Percentiles rank a stretch among this genome's conserved stretches.
Conservation (phyloP, 805 yeast genomes). For the Saturnispora silvae region DNA sequence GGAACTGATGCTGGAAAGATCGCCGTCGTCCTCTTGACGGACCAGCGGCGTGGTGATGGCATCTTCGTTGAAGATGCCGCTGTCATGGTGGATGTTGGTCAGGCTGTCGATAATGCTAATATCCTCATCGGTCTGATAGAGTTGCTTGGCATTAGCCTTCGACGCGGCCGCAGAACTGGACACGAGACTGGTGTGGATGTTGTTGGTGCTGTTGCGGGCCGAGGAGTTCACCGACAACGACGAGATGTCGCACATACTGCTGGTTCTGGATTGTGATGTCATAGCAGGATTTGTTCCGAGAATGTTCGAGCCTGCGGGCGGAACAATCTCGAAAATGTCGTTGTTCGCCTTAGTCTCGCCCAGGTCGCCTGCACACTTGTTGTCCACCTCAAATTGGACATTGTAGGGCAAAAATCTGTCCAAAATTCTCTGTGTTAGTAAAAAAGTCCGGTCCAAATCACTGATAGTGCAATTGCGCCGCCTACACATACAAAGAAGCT, state of each 20-base stretch:
- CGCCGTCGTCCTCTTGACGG: slow-evolving; percentile 12
- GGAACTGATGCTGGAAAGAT: slow-evolving; percentile 4
- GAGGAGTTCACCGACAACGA: neutral
- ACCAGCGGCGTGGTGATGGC: neutral
- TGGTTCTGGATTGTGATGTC: neutral
- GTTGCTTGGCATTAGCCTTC: neutral
- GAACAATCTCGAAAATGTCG: slow-evolving; percentile 22
- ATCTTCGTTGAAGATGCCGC: neutral
- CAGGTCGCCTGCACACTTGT: slow-evolving; percentile 8
- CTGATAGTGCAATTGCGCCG: neutral
- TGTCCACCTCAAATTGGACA: slow-evolving; percentile 49
- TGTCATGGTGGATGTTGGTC: neutral
- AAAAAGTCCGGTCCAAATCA: neutral
- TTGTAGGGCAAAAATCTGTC: slow-evolving; percentile 59
- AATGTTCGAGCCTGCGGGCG: neutral
- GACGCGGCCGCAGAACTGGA: neutral
- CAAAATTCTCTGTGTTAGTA: slow-evolving; percentile 14
- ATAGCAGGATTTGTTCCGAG: neutral
- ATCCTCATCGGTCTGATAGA: slow-evolving; percentile 4
- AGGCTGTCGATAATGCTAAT: slow-evolving; percentile 6
- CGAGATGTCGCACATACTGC: neutral
- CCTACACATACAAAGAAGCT: slow-evolving; percentile 50
- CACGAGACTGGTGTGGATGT: neutral
- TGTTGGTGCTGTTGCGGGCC: neutral
- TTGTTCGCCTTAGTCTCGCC: slow-evolving; percentile 13